These are phyloP conservation scores for Tolypocladium tropicale DNA, from an alignment of 2,329 filamentous ascomycete species.

Conservation along the genomic window DNA sequence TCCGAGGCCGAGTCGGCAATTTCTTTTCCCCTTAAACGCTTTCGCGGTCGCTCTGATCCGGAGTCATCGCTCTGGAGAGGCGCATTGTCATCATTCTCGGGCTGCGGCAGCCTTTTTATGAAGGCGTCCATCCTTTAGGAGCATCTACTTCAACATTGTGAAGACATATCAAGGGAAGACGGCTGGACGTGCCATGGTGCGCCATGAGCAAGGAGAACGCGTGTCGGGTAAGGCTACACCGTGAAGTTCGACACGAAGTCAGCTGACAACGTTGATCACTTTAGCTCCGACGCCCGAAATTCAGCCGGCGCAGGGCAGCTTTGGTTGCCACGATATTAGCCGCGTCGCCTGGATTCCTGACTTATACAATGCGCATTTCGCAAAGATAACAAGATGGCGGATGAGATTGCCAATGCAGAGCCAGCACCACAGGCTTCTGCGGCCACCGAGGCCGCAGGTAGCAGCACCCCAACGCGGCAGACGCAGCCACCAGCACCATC, in stretches of 20 bases:
- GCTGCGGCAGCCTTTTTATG: slow-evolving; percentile 18
- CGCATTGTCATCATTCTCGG: slow-evolving; percentile 5
- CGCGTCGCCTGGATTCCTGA: not conserved
- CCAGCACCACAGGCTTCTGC: slow-evolving; percentile 9
- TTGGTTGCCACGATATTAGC: not conserved
- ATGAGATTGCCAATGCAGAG: slow-evolving; percentile 14
- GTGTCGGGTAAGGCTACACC: not conserved
- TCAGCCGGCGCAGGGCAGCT: slow-evolving; percentile 2
- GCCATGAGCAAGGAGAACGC: slow-evolving; percentile 1
- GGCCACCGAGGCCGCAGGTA: slow-evolving; percentile 10
- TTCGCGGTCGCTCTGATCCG: slow-evolving; percentile 14
- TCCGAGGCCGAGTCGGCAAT: slow-evolving; percentile 11
- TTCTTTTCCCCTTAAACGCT: slow-evolving; percentile 19
- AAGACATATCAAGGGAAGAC: not conserved
- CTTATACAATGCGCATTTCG: not conserved
- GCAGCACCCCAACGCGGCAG: slow-evolving; percentile 8
- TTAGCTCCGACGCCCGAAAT: not conserved
- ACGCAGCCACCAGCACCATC: slow-evolving; percentile 4
- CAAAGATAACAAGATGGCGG: slow-evolving; percentile 15
- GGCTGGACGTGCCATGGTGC: not conserved
- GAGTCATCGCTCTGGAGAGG: slow-evolving; percentile 1
- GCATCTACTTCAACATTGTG: slow-evolving; percentile 4
- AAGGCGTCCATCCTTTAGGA: slow-evolving; percentile 26
- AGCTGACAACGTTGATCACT: slow-evolving; percentile 19
- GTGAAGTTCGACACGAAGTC: slow-evolving; percentile 22